These are phyloP conservation scores for Arthrocladium fulminans DNA, from an alignment of 2,329 filamentous ascomycete genomes.

Conservation along the genomic window DNA sequence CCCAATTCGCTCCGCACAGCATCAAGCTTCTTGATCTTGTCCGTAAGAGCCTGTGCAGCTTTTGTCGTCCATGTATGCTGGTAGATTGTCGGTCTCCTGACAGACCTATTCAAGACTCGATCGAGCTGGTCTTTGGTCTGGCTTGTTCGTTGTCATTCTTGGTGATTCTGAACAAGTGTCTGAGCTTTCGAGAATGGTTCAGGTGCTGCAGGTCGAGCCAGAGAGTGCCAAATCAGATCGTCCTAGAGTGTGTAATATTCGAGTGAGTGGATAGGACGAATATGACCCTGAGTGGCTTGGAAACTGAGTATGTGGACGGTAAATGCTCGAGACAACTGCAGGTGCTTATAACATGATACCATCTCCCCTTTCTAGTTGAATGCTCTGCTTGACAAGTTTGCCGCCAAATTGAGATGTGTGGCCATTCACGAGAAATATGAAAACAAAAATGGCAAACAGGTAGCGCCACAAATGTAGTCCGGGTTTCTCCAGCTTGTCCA, in stretches of 20 bases:
- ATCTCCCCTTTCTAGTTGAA: neutral
- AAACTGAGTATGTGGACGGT: too few species aligned
- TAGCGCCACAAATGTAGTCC: neutral
- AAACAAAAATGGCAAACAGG: neutral
- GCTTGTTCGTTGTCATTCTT: too few species aligned
- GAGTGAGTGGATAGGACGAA: slow-evolving; percentile 4
- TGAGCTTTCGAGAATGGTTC: too few species aligned
- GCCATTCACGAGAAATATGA: neutral
- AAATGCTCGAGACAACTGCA: neutral
- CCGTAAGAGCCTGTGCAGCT: too few species aligned
- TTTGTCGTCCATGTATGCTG: too few species aligned
- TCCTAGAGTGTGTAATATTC: slow-evolving; percentile 1
- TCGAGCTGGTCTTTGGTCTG: too few species aligned
- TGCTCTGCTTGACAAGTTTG: neutral
- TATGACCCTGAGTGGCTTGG: neutral
- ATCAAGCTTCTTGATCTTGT: too few species aligned
- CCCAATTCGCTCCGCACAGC: too few species aligned
- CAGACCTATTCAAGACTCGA: too few species aligned
- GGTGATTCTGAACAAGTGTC: too few species aligned
- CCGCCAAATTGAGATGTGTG: neutral
- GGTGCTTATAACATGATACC: neutral
- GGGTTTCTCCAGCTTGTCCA: slow-evolving; percentile 1
- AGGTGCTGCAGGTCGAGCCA: neutral
- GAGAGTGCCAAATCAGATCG: neutral
- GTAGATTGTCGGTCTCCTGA: too few species aligned